Evolutionary conservation across 805 yeast genomes (phyloP).

Genomic region (Yamadazyma takamatsuzukensis): DNA sequence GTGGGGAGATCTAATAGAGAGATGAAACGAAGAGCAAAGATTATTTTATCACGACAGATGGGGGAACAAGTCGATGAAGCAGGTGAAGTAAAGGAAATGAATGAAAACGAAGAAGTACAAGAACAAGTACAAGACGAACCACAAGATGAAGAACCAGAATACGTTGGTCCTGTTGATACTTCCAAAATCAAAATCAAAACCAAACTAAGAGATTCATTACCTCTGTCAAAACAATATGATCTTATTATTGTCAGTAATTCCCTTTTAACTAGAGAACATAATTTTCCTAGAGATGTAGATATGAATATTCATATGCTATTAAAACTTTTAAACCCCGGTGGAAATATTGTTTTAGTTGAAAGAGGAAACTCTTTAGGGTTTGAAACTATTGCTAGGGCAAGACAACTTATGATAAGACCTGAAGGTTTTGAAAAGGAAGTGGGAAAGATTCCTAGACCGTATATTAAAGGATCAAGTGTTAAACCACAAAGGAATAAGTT

Average conservation of each 20-base stretch:
- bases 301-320: conserved; percentile 56
- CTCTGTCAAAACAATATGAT: conserved; percentile 60
- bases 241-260: conserved; percentile 82
- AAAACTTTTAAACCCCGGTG: conserved; percentile 66
- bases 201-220: conserved; percentile 49
- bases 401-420: conserved; percentile 88
- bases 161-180: conserved; percentile 50
- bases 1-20: conserved; percentile 53
- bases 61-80: conserved; percentile 32
- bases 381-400: conserved; percentile 83
- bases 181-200: conserved; percentile 53
- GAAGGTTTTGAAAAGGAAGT: conserved; percentile 53
- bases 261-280: conserved; percentile 53
- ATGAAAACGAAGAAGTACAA: conserved; percentile 3
- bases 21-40: conserved; percentile 79
- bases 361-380: conserved; percentile 89
- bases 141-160: conserved; percentile 15
- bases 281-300: conserved; percentile 75
- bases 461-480: conserved; percentile 46
- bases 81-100: conserved; percentile 11
- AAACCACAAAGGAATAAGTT: conserved; percentile 41
- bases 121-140: conserved; percentile 4
- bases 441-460: conserved; percentile 70
- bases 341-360: conserved; percentile 75
- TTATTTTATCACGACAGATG: conserved; percentile 66